A percentile compares a stretch with the other conserved stretches of the same genome.
phyloP scores from a whole-genome alignment of 495 filamentous ascomycete species.

The Podospora australis region DNA sequence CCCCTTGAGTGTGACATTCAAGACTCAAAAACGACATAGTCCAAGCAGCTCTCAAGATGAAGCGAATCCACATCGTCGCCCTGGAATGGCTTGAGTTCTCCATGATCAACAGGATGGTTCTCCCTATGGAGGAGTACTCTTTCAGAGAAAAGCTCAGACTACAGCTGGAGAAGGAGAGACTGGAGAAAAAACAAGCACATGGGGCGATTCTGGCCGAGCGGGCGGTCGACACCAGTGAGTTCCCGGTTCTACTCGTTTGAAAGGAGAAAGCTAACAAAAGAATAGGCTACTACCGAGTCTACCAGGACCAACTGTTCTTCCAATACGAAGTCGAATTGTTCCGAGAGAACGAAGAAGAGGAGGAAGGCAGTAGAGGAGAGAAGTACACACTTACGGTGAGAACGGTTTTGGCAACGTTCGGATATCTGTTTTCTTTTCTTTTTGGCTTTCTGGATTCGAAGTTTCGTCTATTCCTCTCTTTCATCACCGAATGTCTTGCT shows the following conservation, averaged over 20 bases:
- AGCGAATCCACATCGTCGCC: background rate
- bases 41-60: background rate
- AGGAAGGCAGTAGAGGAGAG: background rate
- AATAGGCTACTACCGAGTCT: background rate
- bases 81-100: constrained; percentile 2
- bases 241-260: background rate
- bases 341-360: background rate
- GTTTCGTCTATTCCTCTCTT: background rate
- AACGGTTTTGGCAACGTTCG: background rate
- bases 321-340: background rate
- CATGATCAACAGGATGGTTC: constrained; percentile 2
- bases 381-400: constrained; percentile 4
- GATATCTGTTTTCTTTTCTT: background rate
- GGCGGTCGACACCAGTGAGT: constrained; percentile 4
- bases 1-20: background rate
- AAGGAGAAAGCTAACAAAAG: background rate
- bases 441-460: background rate
- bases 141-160: background rate
- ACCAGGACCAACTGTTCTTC: background rate
- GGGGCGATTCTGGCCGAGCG: background rate
- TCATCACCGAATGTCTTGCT: background rate
- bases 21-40: background rate
- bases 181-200: background rate
- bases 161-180: background rate
- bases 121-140: background rate